These are phyloP conservation scores for Microcyclosporella mali DNA, from an alignment of 2,329 filamentous ascomycete species.

Conservation along the genomic window DNA sequence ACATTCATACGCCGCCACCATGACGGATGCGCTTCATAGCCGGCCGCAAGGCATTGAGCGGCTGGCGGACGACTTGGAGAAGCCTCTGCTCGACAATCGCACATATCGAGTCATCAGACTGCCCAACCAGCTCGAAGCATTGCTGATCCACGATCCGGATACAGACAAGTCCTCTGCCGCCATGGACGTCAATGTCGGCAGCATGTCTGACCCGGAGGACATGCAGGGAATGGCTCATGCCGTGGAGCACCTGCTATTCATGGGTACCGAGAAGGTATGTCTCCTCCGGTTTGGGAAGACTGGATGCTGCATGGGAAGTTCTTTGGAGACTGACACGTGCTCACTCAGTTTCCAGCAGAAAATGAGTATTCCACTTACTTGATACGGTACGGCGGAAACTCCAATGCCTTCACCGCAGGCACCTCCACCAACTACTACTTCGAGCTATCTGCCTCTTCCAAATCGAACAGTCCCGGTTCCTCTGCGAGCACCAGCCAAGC, in stretches of 20 bases:
- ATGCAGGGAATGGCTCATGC: constrained; percentile 95
- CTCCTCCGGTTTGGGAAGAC: constrained; percentile 14
- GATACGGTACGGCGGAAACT: constrained; percentile 79
- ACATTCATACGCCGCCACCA: constrained; percentile 3
- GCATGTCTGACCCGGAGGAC: constrained; percentile 83
- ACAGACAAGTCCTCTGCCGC: constrained; percentile 96
- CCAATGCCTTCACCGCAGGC: constrained; percentile 88
- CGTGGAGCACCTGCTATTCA: constrained; percentile 93
- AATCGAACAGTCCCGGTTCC: constrained; percentile 45
- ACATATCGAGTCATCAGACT: constrained; percentile 82
- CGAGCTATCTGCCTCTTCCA: constrained; percentile 76
- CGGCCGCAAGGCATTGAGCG: constrained; percentile 27
- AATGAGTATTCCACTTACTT: constrained; percentile 96
- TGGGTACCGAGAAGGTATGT: constrained; percentile 86
- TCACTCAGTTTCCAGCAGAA: constrained; percentile 70
- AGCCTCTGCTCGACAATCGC: constrained; percentile 77
- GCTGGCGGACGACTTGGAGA: constrained; percentile 65
- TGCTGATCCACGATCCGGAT: constrained; percentile 87
- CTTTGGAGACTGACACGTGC: constrained; percentile 6
- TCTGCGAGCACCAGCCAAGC: constrained; percentile 33
- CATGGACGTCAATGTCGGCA: constrained; percentile 92
- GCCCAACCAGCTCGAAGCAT: constrained; percentile 78
- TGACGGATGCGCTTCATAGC: constrained; percentile 12
- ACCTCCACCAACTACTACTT: constrained; percentile 98
- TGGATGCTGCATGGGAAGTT: constrained; percentile 9